Evolutionary conservation across 2,329 filamentous ascomycete genomes (phyloP).

Genomic region (Cercospora zeina): DNA sequence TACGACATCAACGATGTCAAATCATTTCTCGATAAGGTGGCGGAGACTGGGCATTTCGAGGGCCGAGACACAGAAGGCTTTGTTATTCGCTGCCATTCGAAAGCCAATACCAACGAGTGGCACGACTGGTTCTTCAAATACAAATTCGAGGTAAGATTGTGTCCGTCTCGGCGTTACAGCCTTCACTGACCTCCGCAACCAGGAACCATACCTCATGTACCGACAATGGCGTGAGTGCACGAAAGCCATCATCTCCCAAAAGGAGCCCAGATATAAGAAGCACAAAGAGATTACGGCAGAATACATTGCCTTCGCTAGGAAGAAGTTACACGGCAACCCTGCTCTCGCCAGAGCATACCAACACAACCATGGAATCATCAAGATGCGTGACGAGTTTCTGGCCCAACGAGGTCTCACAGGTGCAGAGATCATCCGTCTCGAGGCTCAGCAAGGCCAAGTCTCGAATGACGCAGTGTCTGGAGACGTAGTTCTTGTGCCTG

Average conservation of each 20-base stretch:
- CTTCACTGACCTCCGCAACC: background rate
- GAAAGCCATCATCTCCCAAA: slow-evolving; percentile 78
- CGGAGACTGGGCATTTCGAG: slow-evolving; percentile 84
- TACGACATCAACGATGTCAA: slow-evolving; percentile 73
- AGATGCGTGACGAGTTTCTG: slow-evolving; percentile 83
- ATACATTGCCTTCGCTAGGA: slow-evolving; percentile 79
- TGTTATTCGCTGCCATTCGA: slow-evolving; percentile 82
- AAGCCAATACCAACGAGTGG: slow-evolving; percentile 53
- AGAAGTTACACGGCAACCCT: slow-evolving; percentile 68
- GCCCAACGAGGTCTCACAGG: slow-evolving; percentile 80
- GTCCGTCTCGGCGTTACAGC: background rate
- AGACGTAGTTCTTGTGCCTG: slow-evolving; percentile 80
- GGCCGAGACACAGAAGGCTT: slow-evolving; percentile 96
- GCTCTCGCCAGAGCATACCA: slow-evolving; percentile 70
- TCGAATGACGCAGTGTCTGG: slow-evolving; percentile 58
- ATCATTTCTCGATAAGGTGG: slow-evolving; percentile 77
- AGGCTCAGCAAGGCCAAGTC: slow-evolving; percentile 58
- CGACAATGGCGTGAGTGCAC: slow-evolving; percentile 98
- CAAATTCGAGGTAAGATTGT: slow-evolving; percentile 71
- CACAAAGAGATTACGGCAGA: slow-evolving; percentile 87
- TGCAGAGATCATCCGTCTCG: slow-evolving; percentile 79
- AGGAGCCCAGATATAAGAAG: slow-evolving; percentile 76
- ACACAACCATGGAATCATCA: slow-evolving; percentile 91
- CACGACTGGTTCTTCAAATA: slow-evolving; percentile 99
- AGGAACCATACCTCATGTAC: slow-evolving; percentile 95